Evolutionary conservation across 1,284 basidiomycete species (phyloP).

Genomic region (Puccinia horiana): DNA sequence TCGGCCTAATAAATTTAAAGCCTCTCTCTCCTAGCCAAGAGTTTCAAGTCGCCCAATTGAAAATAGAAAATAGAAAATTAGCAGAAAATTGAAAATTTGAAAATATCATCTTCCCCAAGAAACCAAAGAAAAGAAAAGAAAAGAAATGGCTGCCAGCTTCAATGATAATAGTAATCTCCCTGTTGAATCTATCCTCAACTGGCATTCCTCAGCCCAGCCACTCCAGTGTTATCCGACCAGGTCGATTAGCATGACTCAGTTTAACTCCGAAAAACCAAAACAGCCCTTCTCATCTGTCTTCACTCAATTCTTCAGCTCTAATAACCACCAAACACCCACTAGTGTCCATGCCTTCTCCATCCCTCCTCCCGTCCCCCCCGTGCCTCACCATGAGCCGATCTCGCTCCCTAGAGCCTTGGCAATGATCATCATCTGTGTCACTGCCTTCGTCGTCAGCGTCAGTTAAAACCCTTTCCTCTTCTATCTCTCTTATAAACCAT

Average conservation of each 20-base stretch:
- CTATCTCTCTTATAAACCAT: background rate
- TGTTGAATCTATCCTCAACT: background rate
- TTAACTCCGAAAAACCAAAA: too few relatives aligned
- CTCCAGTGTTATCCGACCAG: background rate
- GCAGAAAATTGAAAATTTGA: too few relatives aligned
- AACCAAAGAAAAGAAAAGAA: too few relatives aligned
- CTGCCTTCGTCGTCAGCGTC: constrained; percentile 37
- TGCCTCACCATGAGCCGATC: background rate
- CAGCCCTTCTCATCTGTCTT: too few relatives aligned
- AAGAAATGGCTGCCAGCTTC: too few relatives aligned
- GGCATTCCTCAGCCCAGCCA: background rate
- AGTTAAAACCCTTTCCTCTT: background rate
- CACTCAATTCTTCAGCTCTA: background rate
- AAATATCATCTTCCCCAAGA: too few relatives aligned
- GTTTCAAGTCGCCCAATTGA: too few relatives aligned
- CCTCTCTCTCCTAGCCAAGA: too few relatives aligned
- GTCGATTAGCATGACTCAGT: background rate
- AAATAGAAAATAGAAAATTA: too few relatives aligned
- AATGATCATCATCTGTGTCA: constrained; percentile 28
- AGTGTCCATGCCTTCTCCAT: background rate
- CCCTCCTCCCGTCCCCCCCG: background rate
- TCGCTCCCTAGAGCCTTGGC: constrained; percentile 3
- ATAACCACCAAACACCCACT: background rate
- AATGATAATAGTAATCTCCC: too few relatives aligned
- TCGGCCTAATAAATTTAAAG: too few relatives aligned